phyloP scores from a whole-genome alignment of 2,329 filamentous ascomycete genomes.

The Raffaelea albimanens region DNA sequence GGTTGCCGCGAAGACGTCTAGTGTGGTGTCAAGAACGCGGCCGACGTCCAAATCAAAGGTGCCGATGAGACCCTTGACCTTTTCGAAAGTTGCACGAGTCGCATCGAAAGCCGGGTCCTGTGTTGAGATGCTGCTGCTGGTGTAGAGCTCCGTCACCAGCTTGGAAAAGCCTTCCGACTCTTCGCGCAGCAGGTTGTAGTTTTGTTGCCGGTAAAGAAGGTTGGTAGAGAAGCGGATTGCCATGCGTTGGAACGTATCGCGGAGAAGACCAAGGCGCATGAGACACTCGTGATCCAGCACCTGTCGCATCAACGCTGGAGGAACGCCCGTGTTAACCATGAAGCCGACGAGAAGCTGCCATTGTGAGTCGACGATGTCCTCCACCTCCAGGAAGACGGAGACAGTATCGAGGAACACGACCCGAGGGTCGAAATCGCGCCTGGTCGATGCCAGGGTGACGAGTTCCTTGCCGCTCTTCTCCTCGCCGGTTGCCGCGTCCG shows the following conservation, averaged over 20 bases:
- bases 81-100: constrained; percentile 79
- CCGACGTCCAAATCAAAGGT: constrained; percentile 97
- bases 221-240: constrained; percentile 88
- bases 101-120: constrained; percentile 56
- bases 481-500: constrained; percentile 22
- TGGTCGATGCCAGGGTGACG: constrained; percentile 13
- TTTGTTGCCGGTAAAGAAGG: constrained; percentile 86
- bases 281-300: constrained; percentile 74
- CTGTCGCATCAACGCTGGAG: constrained; percentile 63
- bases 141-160: constrained; percentile 90
- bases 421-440: constrained; percentile 49
- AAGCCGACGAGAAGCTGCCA: constrained; percentile 52
- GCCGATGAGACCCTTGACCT: constrained; percentile 87
- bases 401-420: constrained; percentile 76
- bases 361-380: constrained; percentile 38
- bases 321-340: constrained; percentile 62
- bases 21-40: constrained; percentile 82
- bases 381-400: constrained; percentile 66
- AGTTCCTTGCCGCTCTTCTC: neutral
- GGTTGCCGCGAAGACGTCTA: constrained; percentile 90
- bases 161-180: constrained; percentile 97
- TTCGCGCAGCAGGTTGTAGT: constrained; percentile 91
- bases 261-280: constrained; percentile 67
- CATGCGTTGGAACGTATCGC: constrained; percentile 74
- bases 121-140: constrained; percentile 61